These are phyloP conservation scores for Salix purpurea DNA, from an alignment of 345 rosid species.

Conservation along the genomic window DNA sequence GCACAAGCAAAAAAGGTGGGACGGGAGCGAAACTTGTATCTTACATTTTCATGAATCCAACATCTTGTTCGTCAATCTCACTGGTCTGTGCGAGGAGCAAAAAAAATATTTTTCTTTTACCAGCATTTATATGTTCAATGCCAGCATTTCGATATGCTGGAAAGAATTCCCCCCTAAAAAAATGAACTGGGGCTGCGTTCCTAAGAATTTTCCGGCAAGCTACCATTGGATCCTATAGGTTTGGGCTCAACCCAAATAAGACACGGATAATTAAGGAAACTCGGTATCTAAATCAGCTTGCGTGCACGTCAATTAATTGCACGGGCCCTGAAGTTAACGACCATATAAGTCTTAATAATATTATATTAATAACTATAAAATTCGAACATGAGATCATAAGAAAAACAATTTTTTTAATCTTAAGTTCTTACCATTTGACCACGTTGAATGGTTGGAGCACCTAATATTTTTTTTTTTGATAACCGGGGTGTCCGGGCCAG, in stretches of 20 bases:
- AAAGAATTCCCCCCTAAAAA: too few species aligned
- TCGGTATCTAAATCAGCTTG: too few species aligned
- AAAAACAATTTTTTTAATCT: too few species aligned
- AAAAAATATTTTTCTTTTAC: background rate
- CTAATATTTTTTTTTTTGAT: too few species aligned
- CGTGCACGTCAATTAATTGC: too few species aligned
- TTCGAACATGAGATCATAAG: rapidly evolving
- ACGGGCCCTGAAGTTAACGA: rapidly evolving
- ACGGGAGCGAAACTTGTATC: too few species aligned
- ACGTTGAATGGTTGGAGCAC: too few species aligned
- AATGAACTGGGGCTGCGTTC: rapidly evolving
- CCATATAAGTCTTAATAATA: rapidly evolving
- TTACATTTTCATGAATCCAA: background rate
- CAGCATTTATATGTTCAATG: background rate
- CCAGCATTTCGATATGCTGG: background rate
- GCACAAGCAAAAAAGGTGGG: background rate
- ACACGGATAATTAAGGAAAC: background rate
- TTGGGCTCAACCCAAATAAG: background rate
- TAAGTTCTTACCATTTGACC: too few species aligned
- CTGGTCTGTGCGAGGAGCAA: background rate
- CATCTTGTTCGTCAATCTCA: too few species aligned
- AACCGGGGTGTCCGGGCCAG: too few species aligned
- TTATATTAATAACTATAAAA: rapidly evolving
- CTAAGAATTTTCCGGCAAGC: too few species aligned
- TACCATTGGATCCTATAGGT: background rate